Evolutionary conservation across 441 rosid species (phyloP), one percentile per base, ranked within the genome.

Genomic region (Pelargonium cotyledonis): DNA sequence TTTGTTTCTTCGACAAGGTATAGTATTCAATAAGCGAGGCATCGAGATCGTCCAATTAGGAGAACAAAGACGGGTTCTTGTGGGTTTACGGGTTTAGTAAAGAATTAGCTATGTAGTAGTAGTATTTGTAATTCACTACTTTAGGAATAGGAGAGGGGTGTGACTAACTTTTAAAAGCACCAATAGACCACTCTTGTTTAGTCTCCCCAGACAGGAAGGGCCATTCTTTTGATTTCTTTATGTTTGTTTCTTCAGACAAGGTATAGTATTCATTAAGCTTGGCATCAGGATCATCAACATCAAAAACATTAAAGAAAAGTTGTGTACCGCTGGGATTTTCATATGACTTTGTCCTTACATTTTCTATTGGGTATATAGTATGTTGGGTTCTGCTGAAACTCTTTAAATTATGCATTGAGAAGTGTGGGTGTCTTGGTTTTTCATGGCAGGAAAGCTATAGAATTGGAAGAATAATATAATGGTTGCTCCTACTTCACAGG

Each of bases 221-320:
- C 19, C 61, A 19, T 55, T 55, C 71, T 69, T 76, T 71, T 80
- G 49, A 74, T 73, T 81, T 70, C 77, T 75, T 80, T 71, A 67
- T 63, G 75, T 79, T 68, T 73, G 84, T 74, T 80, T 76, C 76
- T 78, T 77, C 70, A 78, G 86, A 84, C 86, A 81, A 75, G 87
- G 85, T 84, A 83, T 76, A 80, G 89, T 81, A 79, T 81, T 72
- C 70, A 84, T 77, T 79, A 87, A 87, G 92, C 72, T 81, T 80
- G 83, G 90, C 83, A 83, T 85, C 85, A 73, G 65, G 84, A 77
- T 69, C 80, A 79, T 77, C 70, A 76, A 77, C 71, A 78, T 68
- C 58, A 15, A 68, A 83, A 44, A 72, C 67, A 76, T 38, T 31
- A 68, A 75, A 80, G 46, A 65, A 63, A 58, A 21, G 61, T 14